Percentiles rank a stretch among this genome's conserved stretches.
Evolutionary conservation across 108 stramenopile genomes (phyloP).

Genomic region (Skeletonema tropicum): DNA sequence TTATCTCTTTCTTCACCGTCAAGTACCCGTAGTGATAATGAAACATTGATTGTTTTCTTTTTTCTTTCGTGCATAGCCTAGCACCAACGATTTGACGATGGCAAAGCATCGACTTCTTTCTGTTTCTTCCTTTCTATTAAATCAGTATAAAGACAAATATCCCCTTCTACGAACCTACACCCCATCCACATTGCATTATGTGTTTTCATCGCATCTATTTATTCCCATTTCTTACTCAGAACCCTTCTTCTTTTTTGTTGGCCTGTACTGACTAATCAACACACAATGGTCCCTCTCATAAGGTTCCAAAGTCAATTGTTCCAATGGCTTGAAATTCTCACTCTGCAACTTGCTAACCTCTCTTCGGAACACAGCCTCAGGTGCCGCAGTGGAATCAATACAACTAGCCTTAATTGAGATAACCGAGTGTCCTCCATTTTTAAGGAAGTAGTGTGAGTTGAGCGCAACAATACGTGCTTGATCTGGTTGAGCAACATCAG

Average conservation of each 20-base stretch:
- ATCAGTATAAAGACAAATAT: conserved; percentile 10
- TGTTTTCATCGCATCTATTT: not conserved
- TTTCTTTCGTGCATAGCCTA: not conserved
- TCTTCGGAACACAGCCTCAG: conserved; percentile 97
- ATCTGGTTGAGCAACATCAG: conserved; percentile 99
- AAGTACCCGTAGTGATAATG: too few relatives aligned
- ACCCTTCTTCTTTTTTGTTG: conserved; percentile 83
- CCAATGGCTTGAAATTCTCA: conserved; percentile 98
- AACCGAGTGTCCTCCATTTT: conserved; percentile 98
- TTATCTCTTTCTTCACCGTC: too few relatives aligned
- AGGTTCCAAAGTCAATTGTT: conserved; percentile 99
- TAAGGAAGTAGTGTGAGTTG: conserved; percentile 99
- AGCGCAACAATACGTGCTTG: conserved; percentile 99
- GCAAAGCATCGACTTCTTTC: conserved; percentile 1
- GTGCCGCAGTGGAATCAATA: conserved; percentile 98
- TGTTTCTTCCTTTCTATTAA: conserved; percentile 8
- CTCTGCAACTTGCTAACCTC: conserved; percentile 94
- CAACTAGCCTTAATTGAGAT: conserved; percentile 99
- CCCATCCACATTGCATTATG: not conserved
- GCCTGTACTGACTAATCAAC: conserved; percentile 96
- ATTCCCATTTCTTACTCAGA: conserved; percentile 11
- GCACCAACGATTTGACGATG: not conserved
- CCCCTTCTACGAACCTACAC: conserved; percentile 5
- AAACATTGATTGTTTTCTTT: too few relatives aligned
- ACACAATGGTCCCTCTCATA: conserved; percentile 99